phyloP scores from a whole-genome alignment of 1,284 basidiomycete genomes.

The Vanrija sp. region DNA sequence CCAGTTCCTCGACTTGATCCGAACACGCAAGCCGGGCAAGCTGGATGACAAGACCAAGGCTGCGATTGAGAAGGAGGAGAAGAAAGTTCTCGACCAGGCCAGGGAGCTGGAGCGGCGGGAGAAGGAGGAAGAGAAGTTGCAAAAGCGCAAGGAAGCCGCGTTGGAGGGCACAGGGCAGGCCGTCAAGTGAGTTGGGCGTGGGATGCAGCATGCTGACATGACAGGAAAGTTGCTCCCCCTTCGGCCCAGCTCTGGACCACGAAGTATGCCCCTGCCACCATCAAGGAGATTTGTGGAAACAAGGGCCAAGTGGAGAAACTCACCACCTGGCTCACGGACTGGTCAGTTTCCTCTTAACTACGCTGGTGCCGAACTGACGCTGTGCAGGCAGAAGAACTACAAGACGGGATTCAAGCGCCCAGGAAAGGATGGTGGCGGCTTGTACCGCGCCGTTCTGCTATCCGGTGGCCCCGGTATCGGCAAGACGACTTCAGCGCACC shows the following conservation, averaged over 20 bases:
- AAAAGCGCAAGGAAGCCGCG: constrained; percentile 59
- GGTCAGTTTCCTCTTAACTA: constrained; percentile 55
- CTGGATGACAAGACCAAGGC: constrained; percentile 64
- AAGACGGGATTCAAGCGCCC: constrained; percentile 85
- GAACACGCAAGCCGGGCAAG: constrained; percentile 53
- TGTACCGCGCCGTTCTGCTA: constrained; percentile 81
- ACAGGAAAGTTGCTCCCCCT: constrained; percentile 50
- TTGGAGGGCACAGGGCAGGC: constrained; percentile 39
- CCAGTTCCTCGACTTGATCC: constrained; percentile 77
- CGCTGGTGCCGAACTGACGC: neutral
- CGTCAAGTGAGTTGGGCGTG: constrained; percentile 34
- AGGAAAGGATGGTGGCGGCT: constrained; percentile 82
- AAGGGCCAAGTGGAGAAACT: constrained; percentile 86
- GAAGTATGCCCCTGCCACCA: constrained; percentile 80
- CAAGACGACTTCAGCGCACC: constrained; percentile 93
- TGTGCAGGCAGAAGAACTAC: constrained; percentile 64
- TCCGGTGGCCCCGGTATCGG: constrained; percentile 95
- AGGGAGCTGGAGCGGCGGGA: constrained; percentile 67
- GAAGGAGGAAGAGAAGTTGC: constrained; percentile 59
- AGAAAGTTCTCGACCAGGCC: constrained; percentile 57
- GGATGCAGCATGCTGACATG: neutral
- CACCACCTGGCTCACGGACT: constrained; percentile 77
- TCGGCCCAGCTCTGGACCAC: constrained; percentile 83
- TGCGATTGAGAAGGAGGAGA: constrained; percentile 68
- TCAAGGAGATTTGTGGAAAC: constrained; percentile 95